phyloP scores from a whole-genome alignment of 208 protist genomes.

The Trichomonas vaginalis region DNA sequence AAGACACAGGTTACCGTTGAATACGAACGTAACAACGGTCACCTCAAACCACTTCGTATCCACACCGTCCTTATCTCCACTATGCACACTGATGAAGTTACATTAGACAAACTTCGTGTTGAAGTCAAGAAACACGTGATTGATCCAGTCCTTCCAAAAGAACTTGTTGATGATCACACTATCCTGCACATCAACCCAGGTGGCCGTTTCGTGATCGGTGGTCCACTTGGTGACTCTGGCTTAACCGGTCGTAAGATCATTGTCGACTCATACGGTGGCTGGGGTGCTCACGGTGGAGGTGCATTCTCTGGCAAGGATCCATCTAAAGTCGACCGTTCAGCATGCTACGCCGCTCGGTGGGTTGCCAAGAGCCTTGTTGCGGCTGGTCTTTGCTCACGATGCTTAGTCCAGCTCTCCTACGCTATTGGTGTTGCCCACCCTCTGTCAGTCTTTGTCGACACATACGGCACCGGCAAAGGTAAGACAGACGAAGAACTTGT shows the following conservation, averaged over 20 bases:
- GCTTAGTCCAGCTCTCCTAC: conserved; percentile 92
- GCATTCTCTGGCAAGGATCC: conserved; percentile 99
- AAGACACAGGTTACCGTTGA: conserved; percentile 96
- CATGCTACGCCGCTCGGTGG: conserved; percentile 90
- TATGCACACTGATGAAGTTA: conserved; percentile 74
- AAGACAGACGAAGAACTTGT: conserved; percentile 49
- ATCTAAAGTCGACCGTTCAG: conserved; percentile 97
- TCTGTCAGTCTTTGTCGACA: conserved; percentile 73
- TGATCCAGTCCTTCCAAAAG: conserved; percentile 67
- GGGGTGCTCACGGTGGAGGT: conserved; percentile 96
- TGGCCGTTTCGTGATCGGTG: conserved; percentile 94
- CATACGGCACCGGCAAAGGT: conserved; percentile 74
- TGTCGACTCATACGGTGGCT: conserved; percentile 98
- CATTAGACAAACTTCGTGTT: conserved; percentile 18
- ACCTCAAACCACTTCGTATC: conserved; percentile 68
- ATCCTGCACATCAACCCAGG: conserved; percentile 97
- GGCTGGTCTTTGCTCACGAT: conserved; percentile 66
- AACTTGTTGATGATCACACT: conserved; percentile 73
- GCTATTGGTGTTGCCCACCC: conserved; percentile 90
- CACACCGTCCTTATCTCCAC: conserved; percentile 95
- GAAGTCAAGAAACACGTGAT: conserved; percentile 81
- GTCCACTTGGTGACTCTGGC: conserved; percentile 93
- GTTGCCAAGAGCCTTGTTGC: conserved; percentile 95
- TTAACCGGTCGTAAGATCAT: conserved; percentile 99
- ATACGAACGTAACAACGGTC: conserved; percentile 73